phyloP scores from a whole-genome alignment of 73 alveolate genomes.

The Stentor coeruleus region DNA sequence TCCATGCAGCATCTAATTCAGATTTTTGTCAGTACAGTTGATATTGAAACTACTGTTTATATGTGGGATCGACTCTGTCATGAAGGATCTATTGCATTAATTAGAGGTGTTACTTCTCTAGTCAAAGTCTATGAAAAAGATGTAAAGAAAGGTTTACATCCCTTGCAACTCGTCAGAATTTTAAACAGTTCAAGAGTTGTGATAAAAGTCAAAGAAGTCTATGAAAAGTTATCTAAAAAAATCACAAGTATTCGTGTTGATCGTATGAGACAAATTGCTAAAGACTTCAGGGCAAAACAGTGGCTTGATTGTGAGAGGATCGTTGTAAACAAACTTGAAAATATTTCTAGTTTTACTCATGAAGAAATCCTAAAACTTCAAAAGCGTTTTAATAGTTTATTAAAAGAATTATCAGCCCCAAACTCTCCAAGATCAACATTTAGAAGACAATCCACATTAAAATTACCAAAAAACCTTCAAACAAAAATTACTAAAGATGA shows the following conservation, averaged over 20 bases:
- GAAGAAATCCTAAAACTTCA: constrained; percentile 6
- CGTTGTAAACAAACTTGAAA: not conserved
- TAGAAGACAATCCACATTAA: not conserved
- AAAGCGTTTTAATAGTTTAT: not conserved
- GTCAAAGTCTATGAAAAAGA: not conserved
- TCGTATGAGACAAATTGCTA: not conserved
- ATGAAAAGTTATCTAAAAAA: not conserved
- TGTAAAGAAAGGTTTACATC: not conserved
- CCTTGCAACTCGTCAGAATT: not conserved
- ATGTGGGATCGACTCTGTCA: not conserved
- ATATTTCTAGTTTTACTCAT: not conserved
- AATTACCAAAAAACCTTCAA: not conserved
- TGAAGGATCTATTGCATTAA: not conserved
- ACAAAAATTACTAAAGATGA: not conserved
- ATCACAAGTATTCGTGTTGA: not conserved
- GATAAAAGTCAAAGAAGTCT: not conserved
- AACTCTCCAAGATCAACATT: not conserved
- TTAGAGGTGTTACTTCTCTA: not conserved
- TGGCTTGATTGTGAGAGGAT: not conserved
- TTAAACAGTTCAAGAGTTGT: not conserved
- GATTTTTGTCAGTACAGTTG: constrained; percentile 1
- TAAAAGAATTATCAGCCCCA: not conserved
- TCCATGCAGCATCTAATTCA: constrained; percentile 19
- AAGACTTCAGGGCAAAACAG: constrained; percentile 12
- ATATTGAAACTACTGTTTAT: not conserved